A percentile compares a stretch with the other conserved stretches of the same genome.
phyloP scores from a whole-genome alignment of 805 yeast species.

The Saccharomycopsis oosterbeekiorum region DNA sequence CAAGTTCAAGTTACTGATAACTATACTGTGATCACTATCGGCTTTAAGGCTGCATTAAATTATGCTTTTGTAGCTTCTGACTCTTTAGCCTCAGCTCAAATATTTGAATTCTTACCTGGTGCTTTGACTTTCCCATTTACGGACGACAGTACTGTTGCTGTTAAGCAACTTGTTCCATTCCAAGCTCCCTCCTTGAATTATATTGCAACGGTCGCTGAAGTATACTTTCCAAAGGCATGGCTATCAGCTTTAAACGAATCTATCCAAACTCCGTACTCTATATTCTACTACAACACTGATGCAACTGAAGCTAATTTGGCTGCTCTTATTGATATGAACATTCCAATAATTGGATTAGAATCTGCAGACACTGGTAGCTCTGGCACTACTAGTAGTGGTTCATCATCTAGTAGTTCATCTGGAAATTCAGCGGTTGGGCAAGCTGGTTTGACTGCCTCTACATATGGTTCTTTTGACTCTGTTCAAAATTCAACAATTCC shows the following conservation, averaged over 20 bases:
- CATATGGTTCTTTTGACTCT: slow-evolving; percentile 26
- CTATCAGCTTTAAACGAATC: slow-evolving; percentile 40
- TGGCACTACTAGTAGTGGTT: slow-evolving; percentile 18
- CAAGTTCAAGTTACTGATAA: slow-evolving; percentile 23
- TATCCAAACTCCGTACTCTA: slow-evolving; percentile 43
- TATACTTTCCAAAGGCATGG: slow-evolving; percentile 57
- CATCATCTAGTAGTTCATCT: slow-evolving; percentile 12
- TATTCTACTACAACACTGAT: slow-evolving; percentile 50
- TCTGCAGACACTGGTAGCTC: slow-evolving; percentile 15
- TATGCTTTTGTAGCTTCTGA: slow-evolving; percentile 73
- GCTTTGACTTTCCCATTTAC: slow-evolving; percentile 58
- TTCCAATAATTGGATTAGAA: slow-evolving; percentile 43
- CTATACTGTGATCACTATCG: slow-evolving; percentile 55
- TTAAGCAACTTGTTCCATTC: slow-evolving; percentile 67
- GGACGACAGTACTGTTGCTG: slow-evolving; percentile 25
- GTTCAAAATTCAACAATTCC: slow-evolving; percentile 20
- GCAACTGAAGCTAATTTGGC: slow-evolving; percentile 51
- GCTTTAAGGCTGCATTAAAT: slow-evolving; percentile 70
- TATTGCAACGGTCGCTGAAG: slow-evolving; percentile 80
- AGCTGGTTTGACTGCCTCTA: slow-evolving; percentile 17
- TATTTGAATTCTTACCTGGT: slow-evolving; percentile 73
- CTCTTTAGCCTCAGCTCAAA: slow-evolving; percentile 71
- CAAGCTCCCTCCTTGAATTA: slow-evolving; percentile 45
- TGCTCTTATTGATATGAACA: slow-evolving; percentile 58
- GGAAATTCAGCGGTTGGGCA: slow-evolving; percentile 8